Percentiles rank a stretch among this genome's conserved stretches.
Conservation (phyloP, 345 rosid species). For the Heritiera littoralis region DNA sequence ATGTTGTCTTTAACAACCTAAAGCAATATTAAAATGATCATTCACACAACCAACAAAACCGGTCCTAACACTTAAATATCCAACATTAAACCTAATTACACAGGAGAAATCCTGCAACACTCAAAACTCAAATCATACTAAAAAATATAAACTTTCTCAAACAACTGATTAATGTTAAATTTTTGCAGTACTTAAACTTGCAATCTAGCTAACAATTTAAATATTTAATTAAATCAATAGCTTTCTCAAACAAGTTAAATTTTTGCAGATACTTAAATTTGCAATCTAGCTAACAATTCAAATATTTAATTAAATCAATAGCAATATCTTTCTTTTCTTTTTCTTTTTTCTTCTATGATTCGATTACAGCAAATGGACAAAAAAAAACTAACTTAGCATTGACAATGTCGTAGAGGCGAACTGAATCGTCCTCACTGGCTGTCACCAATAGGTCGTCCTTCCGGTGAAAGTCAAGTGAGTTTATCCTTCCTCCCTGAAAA, state of each 20-base stretch:
- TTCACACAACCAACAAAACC: not conserved
- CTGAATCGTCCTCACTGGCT: conserved; percentile 92
- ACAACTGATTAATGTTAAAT: not conserved
- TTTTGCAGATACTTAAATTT: not conserved
- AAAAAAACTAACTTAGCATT: conserved; percentile 74
- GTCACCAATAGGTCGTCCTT: conserved; percentile 90
- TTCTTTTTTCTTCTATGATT: not conserved
- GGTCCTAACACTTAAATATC: not conserved
- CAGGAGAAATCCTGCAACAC: not conserved
- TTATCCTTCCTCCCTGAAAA: conserved; percentile 79
- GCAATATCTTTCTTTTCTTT: not conserved
- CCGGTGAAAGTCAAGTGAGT: conserved; percentile 84
- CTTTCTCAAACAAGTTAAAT: not conserved
- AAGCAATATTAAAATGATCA: conserved; percentile 14
- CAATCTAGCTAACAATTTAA: not conserved
- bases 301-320: not conserved
- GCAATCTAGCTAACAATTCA: not conserved
- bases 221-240: not conserved
- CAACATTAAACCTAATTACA: not conserved
- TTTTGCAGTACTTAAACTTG: not conserved
- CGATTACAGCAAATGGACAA: not conserved
- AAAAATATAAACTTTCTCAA: not conserved
- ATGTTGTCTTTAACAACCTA: conserved; percentile 95
- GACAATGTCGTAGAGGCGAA: conserved; percentile 85
- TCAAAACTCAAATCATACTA: not conserved